phyloP scores from a whole-genome alignment of 495 filamentous ascomycete genomes.

The Penicillium herquei region DNA sequence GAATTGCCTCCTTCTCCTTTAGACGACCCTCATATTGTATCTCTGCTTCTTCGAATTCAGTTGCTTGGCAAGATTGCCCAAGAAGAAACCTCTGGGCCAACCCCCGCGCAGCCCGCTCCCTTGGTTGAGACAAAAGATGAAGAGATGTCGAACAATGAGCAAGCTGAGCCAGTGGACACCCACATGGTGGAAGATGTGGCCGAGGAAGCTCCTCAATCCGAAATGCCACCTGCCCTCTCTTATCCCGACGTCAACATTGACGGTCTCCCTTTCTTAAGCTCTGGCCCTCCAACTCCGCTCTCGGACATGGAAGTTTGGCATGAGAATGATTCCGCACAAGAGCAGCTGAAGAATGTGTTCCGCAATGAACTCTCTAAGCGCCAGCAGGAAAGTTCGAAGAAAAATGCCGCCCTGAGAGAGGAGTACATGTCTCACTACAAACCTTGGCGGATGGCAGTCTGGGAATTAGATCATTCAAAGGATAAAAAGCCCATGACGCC shows the following conservation, averaged over 20 bases:
- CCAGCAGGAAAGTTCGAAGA: slow-evolving; percentile 41
- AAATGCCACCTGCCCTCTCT: slow-evolving; percentile 7
- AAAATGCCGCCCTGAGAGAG: slow-evolving; percentile 40
- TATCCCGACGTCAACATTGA: slow-evolving; percentile 31
- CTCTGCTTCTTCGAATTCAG: slow-evolving; percentile 45
- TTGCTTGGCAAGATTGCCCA: slow-evolving; percentile 42
- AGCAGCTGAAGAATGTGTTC: slow-evolving; percentile 36
- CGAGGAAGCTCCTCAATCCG: slow-evolving; percentile 11
- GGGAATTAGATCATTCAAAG: slow-evolving; percentile 62
- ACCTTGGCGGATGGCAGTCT: slow-evolving; percentile 46
- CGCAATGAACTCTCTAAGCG: slow-evolving; percentile 35
- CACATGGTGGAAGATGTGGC: slow-evolving; percentile 1
- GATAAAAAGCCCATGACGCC: slow-evolving; percentile 50
- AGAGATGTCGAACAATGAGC: slow-evolving; percentile 2
- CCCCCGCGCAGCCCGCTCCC: background rate
- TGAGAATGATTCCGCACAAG: slow-evolving; percentile 37
- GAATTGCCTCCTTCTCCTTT: slow-evolving; percentile 45
- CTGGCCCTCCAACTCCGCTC: slow-evolving; percentile 48
- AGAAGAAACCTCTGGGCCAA: slow-evolving; percentile 11
- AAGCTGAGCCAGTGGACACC: slow-evolving; percentile 15
- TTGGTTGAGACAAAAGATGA: slow-evolving; percentile 16
- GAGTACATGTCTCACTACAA: slow-evolving; percentile 46
- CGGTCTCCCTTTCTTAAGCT: slow-evolving; percentile 47
- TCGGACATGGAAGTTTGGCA: slow-evolving; percentile 50
- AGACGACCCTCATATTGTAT: slow-evolving; percentile 45